A percentile compares a stretch with the other conserved stretches of the same genome.
These are phyloP conservation scores for Cocos nucifera DNA, from an alignment of 176 grass and related monocot genomes.

Conservation along the genomic window DNA sequence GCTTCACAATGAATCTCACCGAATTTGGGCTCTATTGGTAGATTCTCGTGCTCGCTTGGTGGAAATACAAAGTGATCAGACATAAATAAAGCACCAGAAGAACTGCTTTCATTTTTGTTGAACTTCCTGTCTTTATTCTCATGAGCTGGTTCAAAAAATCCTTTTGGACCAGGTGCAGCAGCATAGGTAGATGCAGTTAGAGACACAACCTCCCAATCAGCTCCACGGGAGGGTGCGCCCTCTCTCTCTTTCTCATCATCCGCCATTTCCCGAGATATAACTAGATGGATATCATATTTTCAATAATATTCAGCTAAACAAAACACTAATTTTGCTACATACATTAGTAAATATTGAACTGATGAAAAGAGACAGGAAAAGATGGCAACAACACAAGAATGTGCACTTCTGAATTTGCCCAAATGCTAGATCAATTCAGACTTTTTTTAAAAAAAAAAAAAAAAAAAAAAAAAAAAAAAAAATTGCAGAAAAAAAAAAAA, in stretches of 20 bases:
- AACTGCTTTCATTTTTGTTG: conserved; percentile 5
- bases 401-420: too few relatives aligned
- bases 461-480: too few relatives aligned
- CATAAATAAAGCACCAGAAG: conserved; percentile 24
- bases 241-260: conserved; percentile 45
- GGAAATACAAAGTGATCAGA: conserved; percentile 84
- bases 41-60: conserved; percentile 81
- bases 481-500: too few relatives aligned
- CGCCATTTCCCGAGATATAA: conserved; percentile 31
- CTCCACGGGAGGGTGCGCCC: conserved; percentile 18
- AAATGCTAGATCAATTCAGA: too few relatives aligned
- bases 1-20: conserved; percentile 25
- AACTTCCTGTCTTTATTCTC: conserved; percentile 2
- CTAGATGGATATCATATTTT: too few relatives aligned
- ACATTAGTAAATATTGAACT: too few relatives aligned
- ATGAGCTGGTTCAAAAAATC: not conserved
- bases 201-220: conserved; percentile 71
- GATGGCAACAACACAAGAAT: too few relatives aligned
- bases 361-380: too few relatives aligned
- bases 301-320: too few relatives aligned
- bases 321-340: too few relatives aligned
- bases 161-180: conserved; percentile 19
- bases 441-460: too few relatives aligned
- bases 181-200: conserved; percentile 65
- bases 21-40: conserved; percentile 36